phyloP scores from a whole-genome alignment of 176 grass and related monocot species.

The Carex parvula region DNA sequence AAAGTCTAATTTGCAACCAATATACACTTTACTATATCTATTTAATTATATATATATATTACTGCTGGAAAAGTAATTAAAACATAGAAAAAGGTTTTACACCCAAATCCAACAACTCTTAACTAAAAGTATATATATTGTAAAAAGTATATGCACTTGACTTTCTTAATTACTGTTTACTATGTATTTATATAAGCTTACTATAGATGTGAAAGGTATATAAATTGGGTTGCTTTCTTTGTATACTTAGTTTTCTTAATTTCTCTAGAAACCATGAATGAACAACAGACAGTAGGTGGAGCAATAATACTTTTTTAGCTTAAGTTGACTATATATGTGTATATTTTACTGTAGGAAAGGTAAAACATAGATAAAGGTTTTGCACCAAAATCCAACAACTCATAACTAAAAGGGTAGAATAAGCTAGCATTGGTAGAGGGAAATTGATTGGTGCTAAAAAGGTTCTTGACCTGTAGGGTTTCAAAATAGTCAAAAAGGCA shows the following conservation, averaged over 20 bases:
- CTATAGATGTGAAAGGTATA: background rate
- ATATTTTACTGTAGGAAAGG: background rate
- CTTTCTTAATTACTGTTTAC: no score
- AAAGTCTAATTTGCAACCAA: background rate
- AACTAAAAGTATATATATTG: no score
- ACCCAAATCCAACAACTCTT: slow-evolving; percentile 26
- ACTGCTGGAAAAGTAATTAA: background rate
- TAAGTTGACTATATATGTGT: background rate
- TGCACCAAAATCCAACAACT: slow-evolving; percentile 26
- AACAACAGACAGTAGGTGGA: no score
- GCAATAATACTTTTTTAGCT: background rate
- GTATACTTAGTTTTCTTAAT: background rate
- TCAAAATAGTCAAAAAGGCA: slow-evolving; percentile 42
- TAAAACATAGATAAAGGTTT: background rate
- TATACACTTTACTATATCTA: no score
- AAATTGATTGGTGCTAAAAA: slow-evolving; percentile 20
- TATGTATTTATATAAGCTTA: background rate
- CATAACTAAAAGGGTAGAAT: slow-evolving; percentile 9
- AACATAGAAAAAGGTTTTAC: background rate
- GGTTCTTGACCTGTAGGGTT: slow-evolving; percentile 24
- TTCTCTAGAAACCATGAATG: slow-evolving; percentile 10
- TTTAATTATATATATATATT: no score
- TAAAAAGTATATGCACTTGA: no score
- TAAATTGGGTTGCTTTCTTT: background rate
- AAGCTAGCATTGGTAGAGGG: slow-evolving; percentile 1